These are phyloP conservation scores for Peronospora farinosa DNA, from an alignment of 352 stramenopile species.

Conservation along the genomic window DNA sequence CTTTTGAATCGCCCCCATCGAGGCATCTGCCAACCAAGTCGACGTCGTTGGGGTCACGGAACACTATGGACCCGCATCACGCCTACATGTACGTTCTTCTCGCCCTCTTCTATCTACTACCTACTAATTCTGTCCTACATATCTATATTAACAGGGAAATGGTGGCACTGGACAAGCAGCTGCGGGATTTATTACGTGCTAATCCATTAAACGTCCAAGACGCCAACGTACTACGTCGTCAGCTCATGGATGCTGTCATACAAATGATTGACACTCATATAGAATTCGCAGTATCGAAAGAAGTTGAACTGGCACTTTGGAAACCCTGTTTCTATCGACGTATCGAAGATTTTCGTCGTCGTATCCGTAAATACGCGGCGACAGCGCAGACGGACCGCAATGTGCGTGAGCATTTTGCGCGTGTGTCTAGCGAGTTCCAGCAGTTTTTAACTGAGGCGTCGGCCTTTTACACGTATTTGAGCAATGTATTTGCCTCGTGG, in stretches of 20 bases:
- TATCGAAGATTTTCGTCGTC: constrained; percentile 85
- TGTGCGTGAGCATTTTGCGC: constrained; percentile 73
- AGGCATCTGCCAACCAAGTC: background rate
- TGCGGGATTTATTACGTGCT: constrained; percentile 60
- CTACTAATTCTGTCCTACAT: background rate
- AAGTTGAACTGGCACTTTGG: constrained; percentile 82
- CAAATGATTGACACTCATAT: constrained; percentile 39
- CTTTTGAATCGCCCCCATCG: background rate
- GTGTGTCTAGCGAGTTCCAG: constrained; percentile 69
- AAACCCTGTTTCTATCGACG: constrained; percentile 89
- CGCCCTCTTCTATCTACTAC: background rate
- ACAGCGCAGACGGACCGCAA: constrained; percentile 54
- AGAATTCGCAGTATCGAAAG: constrained; percentile 51
- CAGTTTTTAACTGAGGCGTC: constrained; percentile 53
- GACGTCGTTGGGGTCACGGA: constrained; percentile 6
- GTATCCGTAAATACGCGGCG: constrained; percentile 82
- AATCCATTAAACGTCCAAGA: constrained; percentile 57
- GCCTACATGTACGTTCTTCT: constrained; percentile 23
- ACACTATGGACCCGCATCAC: constrained; percentile 29
- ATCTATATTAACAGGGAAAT: constrained; percentile 41
- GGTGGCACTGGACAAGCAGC: constrained; percentile 60
- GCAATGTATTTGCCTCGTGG: constrained; percentile 43
- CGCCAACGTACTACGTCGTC: constrained; percentile 51
- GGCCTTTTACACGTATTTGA: constrained; percentile 71
- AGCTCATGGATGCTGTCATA: constrained; percentile 49